Evolutionary conservation across 306 rosid species (phyloP).

Genomic region (Spatholobus suberectus): DNA sequence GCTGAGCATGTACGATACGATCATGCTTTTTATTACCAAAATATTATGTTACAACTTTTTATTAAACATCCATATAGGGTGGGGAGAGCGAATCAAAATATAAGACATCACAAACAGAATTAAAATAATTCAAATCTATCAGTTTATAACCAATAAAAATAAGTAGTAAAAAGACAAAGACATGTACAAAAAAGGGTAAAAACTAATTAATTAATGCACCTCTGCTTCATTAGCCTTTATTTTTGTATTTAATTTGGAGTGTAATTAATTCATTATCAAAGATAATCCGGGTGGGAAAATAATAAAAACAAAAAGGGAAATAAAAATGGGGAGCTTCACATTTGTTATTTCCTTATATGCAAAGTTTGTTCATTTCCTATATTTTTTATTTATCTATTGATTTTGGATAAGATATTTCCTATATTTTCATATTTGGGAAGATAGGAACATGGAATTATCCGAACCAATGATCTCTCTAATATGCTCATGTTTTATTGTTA

Average conservation of each 20-base stretch:
- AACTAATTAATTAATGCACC: not conserved
- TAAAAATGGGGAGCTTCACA: not conserved
- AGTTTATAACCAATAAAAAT: not conserved
- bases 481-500: no score
- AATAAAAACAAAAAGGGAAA: conserved; percentile 7
- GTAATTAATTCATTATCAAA: not conserved
- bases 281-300: not conserved
- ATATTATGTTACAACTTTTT: not conserved
- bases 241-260: not conserved
- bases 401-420: conserved; percentile 3
- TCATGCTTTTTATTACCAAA: not conserved
- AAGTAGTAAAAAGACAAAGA: not conserved
- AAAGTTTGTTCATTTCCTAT: not conserved
- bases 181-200: not conserved
- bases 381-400: no score
- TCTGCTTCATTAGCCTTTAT: not conserved
- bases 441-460: not conserved
- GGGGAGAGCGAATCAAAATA: not conserved
- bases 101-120: not conserved
- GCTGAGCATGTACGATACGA: not conserved
- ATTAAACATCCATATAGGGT: not conserved
- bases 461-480: not conserved
- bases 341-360: conserved; percentile 5
- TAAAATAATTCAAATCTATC: not conserved
- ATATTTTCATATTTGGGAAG: conserved; percentile 9